phyloP scores from a whole-genome alignment of 1,284 basidiomycete genomes.

The Malassezia sp. region DNA sequence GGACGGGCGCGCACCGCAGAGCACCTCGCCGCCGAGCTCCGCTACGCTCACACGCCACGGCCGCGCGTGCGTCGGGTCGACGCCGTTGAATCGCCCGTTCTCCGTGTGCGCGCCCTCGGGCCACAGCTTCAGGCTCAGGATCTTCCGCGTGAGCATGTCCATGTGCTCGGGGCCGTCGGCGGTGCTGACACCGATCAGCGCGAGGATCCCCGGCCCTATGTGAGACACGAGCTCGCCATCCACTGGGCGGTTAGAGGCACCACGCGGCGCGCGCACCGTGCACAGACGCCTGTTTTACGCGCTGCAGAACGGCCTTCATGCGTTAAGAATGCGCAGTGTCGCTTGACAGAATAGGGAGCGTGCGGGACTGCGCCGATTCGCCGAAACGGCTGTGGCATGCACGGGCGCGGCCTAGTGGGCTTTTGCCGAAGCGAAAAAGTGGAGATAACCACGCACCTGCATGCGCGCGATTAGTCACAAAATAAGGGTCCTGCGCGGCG shows the following conservation, averaged over 20 bases:
- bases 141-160: slow-evolving; percentile 25
- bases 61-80: slow-evolving; percentile 27
- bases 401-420: no score
- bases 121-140: slow-evolving; percentile 37
- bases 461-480: no score
- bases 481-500: no score
- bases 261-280: slow-evolving; percentile 22
- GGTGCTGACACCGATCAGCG: slow-evolving; percentile 31
- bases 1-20: slow-evolving; percentile 24
- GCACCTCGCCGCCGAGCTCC: slow-evolving; percentile 35
- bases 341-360: no score
- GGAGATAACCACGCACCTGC: neutral
- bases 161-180: slow-evolving; percentile 36
- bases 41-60: slow-evolving; percentile 35
- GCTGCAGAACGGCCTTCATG: slow-evolving; percentile 42
- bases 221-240: slow-evolving; percentile 33
- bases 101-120: slow-evolving; percentile 19
- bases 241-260: no score
- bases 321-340: slow-evolving; percentile 31
- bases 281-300: slow-evolving; percentile 40
- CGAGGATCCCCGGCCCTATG: slow-evolving; percentile 41
- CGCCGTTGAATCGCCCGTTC: neutral
- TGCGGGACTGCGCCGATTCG: no score
- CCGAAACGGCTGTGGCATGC: no score
- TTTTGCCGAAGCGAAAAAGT: neutral